These are phyloP conservation scores for Stephanodiscus triporus DNA, from an alignment of 108 stramenopile genomes.

Conservation along the genomic window DNA sequence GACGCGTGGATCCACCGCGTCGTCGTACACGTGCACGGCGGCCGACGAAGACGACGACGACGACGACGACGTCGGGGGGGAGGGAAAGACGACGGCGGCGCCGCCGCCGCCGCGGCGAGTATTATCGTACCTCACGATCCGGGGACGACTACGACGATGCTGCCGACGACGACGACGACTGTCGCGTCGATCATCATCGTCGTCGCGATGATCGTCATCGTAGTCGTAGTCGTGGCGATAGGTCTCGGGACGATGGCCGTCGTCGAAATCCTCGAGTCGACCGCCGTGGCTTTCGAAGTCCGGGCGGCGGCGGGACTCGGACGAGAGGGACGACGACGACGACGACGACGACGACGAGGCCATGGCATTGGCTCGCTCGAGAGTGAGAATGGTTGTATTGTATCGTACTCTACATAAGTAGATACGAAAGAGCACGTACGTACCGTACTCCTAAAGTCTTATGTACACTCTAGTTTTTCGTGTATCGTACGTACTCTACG, in stretches of 20 bases:
- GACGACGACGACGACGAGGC: no score
- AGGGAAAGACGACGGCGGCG: constrained; percentile 8
- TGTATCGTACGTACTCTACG: no score
- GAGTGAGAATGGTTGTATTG: no score
- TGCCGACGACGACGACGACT: neutral
- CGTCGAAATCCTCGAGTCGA: constrained; percentile 53
- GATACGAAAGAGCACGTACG: no score
- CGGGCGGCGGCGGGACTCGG: no score
- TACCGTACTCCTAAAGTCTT: no score
- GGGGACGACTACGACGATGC: constrained; percentile 1
- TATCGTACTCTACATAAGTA: no score
- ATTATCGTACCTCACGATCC: constrained; percentile 27
- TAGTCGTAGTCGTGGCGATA: constrained; percentile 10
- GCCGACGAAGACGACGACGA: neutral
- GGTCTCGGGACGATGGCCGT: constrained; percentile 72
- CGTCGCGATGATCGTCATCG: neutral
- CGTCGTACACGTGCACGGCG: constrained; percentile 42
- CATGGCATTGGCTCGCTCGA: no score
- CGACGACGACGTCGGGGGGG: neutral
- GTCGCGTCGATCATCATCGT: neutral
- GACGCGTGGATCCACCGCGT: constrained; percentile 24
- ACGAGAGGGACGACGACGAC: no score
- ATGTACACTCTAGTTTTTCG: no score
- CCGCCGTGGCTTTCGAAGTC: constrained; percentile 48
- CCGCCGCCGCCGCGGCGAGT: no score